Conservation (phyloP, 805 yeast species). For the Metschnikowia cubensis region DNA sequence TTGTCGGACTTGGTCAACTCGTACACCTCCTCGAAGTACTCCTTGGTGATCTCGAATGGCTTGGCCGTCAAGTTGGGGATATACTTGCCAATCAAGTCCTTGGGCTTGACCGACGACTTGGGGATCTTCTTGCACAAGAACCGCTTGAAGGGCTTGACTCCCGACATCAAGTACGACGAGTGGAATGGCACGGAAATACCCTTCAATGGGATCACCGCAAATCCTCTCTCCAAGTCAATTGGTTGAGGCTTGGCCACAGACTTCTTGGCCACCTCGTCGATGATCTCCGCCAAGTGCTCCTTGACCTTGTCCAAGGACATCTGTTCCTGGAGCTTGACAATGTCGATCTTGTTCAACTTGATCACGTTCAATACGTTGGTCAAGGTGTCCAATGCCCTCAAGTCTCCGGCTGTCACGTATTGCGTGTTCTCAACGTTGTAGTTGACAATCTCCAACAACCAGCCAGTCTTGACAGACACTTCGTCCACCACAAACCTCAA, state of each 20-base stretch:
- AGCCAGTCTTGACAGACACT: slow-evolving; percentile 75
- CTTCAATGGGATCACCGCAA: slow-evolving; percentile 95
- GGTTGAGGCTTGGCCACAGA: slow-evolving; percentile 91
- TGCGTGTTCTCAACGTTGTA: slow-evolving; percentile 97
- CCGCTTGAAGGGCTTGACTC: slow-evolving; percentile 98
- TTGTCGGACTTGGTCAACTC: slow-evolving; percentile 86
- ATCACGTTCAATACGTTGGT: slow-evolving; percentile 90
- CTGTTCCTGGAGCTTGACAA: slow-evolving; percentile 77
- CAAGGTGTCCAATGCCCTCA: slow-evolving; percentile 89
- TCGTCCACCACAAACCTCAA: slow-evolving; percentile 90
- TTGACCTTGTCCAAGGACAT: slow-evolving; percentile 84
- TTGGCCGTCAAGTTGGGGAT: slow-evolving; percentile 98
- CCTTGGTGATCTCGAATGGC: slow-evolving; percentile 94
- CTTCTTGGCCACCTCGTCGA: slow-evolving; percentile 77
- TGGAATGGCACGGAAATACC: slow-evolving; percentile 99
- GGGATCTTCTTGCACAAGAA: slow-evolving; percentile 95
- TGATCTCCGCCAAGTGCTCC: slow-evolving; percentile 83
- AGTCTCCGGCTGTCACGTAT: slow-evolving; percentile 98
- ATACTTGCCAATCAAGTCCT: slow-evolving; percentile 88
- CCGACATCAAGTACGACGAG: slow-evolving; percentile 95
- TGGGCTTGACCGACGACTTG: slow-evolving; percentile 91
- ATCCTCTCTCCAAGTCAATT: slow-evolving; percentile 94
- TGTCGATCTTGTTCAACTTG: slow-evolving; percentile 91
- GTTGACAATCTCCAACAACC: slow-evolving; percentile 97
- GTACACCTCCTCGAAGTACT: slow-evolving; percentile 95